Evolutionary conservation across 2,329 filamentous ascomycete species (phyloP), one percentile per base, ranked within the genome.

Genomic region (Colletotrichum coccodes): DNA sequence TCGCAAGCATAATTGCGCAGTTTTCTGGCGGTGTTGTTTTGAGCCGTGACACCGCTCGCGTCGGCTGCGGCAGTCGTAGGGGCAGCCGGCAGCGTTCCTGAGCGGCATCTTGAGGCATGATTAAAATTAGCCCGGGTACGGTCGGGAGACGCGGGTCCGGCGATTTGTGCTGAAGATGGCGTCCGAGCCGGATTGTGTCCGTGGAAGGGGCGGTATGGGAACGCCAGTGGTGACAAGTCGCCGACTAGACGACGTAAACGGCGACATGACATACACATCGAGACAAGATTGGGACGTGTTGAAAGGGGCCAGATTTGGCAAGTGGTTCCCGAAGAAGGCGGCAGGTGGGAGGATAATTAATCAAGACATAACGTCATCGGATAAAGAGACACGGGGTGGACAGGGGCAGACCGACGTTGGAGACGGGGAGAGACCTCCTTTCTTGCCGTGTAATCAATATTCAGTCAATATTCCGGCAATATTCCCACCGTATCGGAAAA

Each of bases 51-150:
- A 42, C 65, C 61, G 16, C 67, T 67, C 42, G 49, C 18, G 56
- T 69, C 49, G 36, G n/a, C 40, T 34, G 66, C 54, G 34, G 38
- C 54, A 18, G 65, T 53, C 52, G 7, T n/a, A 26, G 38, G 12
- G 6, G n/a, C 23, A 0, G 44, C 26, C 21, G 12, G 49, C 36
- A 6, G 59, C 40, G 3, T 42, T 57, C 42, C 50, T 52, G 34
- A 59, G 64, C 58, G 59, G 64, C 64, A 63, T 32, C 26, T 12
- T 26, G 8, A 4, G 12, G 34, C 30, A n/a, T 30, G n/a, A 56
- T 54, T 54, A 23, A 32, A 16, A n/a, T 16, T 34, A 32, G 46
- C 9, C 46, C 38, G 21, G 42, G 14, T 6, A 9, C 8, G 40
- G 32, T 38, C 30, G 32, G 30, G 12, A 18, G 58, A 28, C 34